phyloP scores from a whole-genome alignment of 345 rosid genomes.

The Mangifera indica region DNA sequence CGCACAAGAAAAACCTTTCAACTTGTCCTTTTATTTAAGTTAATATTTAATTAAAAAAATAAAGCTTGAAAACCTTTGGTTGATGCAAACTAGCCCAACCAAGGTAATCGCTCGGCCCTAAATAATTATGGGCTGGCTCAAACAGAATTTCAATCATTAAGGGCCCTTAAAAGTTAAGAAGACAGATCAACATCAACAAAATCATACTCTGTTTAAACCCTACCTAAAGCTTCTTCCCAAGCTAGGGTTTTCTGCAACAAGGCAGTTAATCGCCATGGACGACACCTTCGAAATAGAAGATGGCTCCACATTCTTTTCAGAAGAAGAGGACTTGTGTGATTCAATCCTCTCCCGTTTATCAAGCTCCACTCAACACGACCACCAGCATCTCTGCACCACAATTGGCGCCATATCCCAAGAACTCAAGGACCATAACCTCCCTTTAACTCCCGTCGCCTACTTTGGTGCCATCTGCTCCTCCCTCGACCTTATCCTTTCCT shows the following conservation, averaged over 20 bases:
- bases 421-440: constrained; percentile 62
- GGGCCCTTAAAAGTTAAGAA: background rate
- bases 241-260: constrained; percentile 8
- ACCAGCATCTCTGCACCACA: constrained; percentile 62
- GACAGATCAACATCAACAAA: background rate
- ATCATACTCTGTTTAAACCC: background rate
- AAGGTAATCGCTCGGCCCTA: too few species aligned
- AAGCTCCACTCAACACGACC: constrained; percentile 51
- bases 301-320: background rate
- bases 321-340: constrained; percentile 51
- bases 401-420: constrained; percentile 72
- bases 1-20: too few species aligned
- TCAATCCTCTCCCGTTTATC: constrained; percentile 51
- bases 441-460: constrained; percentile 65
- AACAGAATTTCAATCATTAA: background rate
- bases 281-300: constrained; percentile 6
- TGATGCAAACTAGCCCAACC: background rate
- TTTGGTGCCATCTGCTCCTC: constrained; percentile 64
- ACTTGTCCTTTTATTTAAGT: too few species aligned
- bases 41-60: too few species aligned
- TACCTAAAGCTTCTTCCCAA: background rate
- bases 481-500: constrained; percentile 51
- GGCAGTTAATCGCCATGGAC: background rate
- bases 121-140: background rate
- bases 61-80: background rate